Conservation (phyloP, 176 grass and related monocot genomes). For the Puya raimondii region DNA sequence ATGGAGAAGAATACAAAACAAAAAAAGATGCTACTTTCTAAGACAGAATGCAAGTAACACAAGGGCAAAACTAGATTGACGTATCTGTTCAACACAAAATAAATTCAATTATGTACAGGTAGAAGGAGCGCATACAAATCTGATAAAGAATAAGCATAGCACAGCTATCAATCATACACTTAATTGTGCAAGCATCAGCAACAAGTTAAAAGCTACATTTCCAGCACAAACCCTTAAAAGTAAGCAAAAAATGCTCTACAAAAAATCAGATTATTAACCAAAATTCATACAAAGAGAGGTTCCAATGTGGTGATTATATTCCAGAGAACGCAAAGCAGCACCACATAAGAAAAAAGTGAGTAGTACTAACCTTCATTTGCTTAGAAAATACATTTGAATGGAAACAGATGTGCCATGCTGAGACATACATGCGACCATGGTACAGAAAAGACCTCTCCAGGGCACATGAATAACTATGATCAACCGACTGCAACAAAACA, state of each 20-base stretch:
- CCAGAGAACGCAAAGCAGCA: not conserved
- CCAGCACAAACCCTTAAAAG: too few relatives aligned
- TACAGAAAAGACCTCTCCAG: conserved; percentile 97
- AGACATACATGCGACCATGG: conserved; percentile 95
- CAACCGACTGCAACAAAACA: conserved; percentile 44
- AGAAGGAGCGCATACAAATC: not conserved
- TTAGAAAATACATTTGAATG: conserved; percentile 98
- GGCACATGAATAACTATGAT: conserved; percentile 93
- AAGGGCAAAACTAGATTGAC: not conserved
- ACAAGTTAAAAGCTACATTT: not conserved
- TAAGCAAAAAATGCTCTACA: too few relatives aligned
- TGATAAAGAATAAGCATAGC: not conserved
- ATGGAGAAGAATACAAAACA: too few relatives aligned
- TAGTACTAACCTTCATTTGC: conserved; percentile 80
- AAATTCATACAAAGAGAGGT: too few relatives aligned
- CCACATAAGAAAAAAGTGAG: not conserved
- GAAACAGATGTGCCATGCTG: conserved; percentile 99
- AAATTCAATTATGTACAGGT: not conserved
- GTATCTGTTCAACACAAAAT: not conserved
- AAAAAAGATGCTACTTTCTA: too few relatives aligned
- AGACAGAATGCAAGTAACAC: too few relatives aligned
- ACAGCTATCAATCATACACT: not conserved
- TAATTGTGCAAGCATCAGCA: not conserved
- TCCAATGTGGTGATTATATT: too few relatives aligned
- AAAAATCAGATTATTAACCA: too few relatives aligned